A percentile compares a stretch with the other conserved stretches of the same genome.
Conservation (phyloP, 2,329 filamentous ascomycete genomes). For the Lecanicillium sp. region DNA sequence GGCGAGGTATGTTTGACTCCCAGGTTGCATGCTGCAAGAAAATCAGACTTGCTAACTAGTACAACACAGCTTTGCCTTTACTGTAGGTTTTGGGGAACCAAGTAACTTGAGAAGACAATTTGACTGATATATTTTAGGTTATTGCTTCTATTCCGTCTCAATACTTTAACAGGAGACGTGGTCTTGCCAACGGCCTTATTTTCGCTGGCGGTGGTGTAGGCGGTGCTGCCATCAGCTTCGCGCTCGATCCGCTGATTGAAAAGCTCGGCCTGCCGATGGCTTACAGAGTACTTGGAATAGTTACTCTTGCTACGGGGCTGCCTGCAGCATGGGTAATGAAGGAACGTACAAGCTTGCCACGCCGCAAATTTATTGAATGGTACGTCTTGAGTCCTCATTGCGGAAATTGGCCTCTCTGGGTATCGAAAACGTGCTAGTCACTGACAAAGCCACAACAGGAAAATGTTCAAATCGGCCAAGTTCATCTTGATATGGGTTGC, state of each 20-base stretch:
- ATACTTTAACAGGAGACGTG: constrained; percentile 45
- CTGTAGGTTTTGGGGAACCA: constrained; percentile 17
- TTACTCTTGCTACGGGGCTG: constrained; percentile 42
- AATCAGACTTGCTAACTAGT: not conserved
- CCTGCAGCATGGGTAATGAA: constrained; percentile 47
- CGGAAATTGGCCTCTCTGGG: too few species aligned
- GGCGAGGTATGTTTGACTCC: constrained; percentile 16
- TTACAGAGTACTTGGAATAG: constrained; percentile 43
- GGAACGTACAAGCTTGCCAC: constrained; percentile 32
- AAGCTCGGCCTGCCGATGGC: constrained; percentile 40
- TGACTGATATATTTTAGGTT: constrained; percentile 24
- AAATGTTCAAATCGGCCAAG: constrained; percentile 40
- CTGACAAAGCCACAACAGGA: constrained; percentile 25
- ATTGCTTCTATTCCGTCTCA: constrained; percentile 41
- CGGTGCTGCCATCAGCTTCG: constrained; percentile 42
- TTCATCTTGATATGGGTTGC: constrained; percentile 46
- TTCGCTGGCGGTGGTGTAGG: constrained; percentile 47
- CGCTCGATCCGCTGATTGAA: constrained; percentile 37
- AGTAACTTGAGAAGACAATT: constrained; percentile 14
- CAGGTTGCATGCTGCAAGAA: not conserved
- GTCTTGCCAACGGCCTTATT: constrained; percentile 46
- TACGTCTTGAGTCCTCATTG: constrained; percentile 14
- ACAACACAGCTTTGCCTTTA: constrained; percentile 26
- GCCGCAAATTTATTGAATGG: constrained; percentile 40
- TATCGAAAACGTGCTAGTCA: not conserved